These are phyloP conservation scores for Inga laurina DNA, from an alignment of 306 rosid genomes.

Conservation along the genomic window DNA sequence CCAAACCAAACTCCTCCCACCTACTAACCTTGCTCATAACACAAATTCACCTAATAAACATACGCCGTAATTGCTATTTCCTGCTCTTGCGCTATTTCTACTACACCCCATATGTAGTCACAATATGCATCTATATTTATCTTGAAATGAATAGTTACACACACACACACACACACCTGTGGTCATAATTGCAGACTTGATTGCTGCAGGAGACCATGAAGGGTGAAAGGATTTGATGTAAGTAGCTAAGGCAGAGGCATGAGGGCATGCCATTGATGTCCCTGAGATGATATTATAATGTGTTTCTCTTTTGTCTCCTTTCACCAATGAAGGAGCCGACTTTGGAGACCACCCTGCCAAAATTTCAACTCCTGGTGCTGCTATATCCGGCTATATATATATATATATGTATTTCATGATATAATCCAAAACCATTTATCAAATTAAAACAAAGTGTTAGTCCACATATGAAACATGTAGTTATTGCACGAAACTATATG, in stretches of 20 bases:
- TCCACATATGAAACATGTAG: background rate
- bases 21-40: no score
- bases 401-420: background rate
- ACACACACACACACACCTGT: background rate
- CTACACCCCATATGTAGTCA: no score
- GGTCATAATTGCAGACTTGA: slow-evolving; percentile 40
- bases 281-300: slow-evolving; percentile 38
- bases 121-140: no score
- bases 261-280: slow-evolving; percentile 52
- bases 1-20: no score
- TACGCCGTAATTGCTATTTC: no score
- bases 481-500: background rate
- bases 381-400: slow-evolving; percentile 32
- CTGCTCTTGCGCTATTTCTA: no score
- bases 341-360: slow-evolving; percentile 48
- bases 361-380: slow-evolving; percentile 47
- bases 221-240: slow-evolving; percentile 41
- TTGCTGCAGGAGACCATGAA: slow-evolving; percentile 44
- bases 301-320: slow-evolving; percentile 27
- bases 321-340: background rate
- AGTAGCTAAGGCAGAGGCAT: slow-evolving; percentile 35
- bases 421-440: background rate
- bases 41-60: no score
- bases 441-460: background rate
- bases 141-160: no score